Base-by-base conservation (phyloP, 306 rosid genomes). In the Corylus americana region DNA sequence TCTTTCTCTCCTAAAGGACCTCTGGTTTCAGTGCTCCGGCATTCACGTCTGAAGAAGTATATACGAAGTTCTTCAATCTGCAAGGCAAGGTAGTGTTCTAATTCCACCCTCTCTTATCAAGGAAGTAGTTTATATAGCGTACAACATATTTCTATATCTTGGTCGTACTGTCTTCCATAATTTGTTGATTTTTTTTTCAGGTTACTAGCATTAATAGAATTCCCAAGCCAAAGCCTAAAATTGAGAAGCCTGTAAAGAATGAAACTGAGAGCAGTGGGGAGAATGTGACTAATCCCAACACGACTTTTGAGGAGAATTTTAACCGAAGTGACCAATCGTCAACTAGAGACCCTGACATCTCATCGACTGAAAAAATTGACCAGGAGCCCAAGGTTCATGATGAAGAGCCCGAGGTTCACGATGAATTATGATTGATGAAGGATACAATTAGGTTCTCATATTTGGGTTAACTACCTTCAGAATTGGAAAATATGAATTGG, bases 181-280 rank as follows among this genome's bases (percentile, higher is more conserved):
- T 69, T 69, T 53, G 42, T 59, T 37, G 61, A 25, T 31, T 31
- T 31, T 75, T 35, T 71, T 61, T 47, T 27, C 83, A 93, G 97
- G 96, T 93, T 82, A 50, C 88, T 55, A 88, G 80, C 71, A 50
- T 93, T 73, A 86, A 89, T 79, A 90, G 83, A 90, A 95, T 93
- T 81, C 96, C 94, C 37, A 95, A 90, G 90, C 97, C 98, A 63
- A 94, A 91, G 88, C 98, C 98, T 63, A 91, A 88, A 82, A 70
- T 87, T 78, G 92, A 86, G 86, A 93, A 91, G 83, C 81, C 92
- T 11, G 39, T 72, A 16, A 92, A 86, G 84, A 89, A 88, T 3
- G 97, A 88, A 78, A 85, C 92, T 1, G 96, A 88, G 48, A 85
- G 81, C 84, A 76, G 71, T 3, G 86, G 37, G 55, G 85, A 88